These are phyloP conservation scores for Penicillium sp. DNA, from an alignment of 2,329 filamentous ascomycete species.

Conservation along the genomic window DNA sequence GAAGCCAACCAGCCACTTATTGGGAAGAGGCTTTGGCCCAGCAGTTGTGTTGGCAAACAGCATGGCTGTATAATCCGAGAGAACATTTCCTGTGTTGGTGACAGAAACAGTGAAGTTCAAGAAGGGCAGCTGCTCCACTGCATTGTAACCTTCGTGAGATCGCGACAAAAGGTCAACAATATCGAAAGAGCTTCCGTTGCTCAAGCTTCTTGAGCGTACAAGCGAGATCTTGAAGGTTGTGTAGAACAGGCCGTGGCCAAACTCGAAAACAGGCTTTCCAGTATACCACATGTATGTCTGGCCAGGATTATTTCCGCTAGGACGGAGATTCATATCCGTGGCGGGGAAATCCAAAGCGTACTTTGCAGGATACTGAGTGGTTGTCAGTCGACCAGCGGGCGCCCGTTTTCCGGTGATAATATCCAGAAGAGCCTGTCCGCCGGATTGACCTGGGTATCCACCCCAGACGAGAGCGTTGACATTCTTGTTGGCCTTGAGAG, in stretches of 20 bases:
- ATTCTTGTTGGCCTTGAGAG: conserved; percentile 38
- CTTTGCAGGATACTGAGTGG: conserved; percentile 40
- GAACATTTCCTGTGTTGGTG: conserved; percentile 35
- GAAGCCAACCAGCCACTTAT: conserved; percentile 44
- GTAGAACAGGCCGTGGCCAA: conserved; percentile 47
- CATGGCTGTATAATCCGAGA: conserved; percentile 44
- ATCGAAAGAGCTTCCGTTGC: conserved; percentile 25
- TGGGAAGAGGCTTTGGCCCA: conserved; percentile 42
- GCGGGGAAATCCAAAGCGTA: conserved; percentile 45
- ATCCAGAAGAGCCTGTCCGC: conserved; percentile 43
- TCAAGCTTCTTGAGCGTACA: neutral
- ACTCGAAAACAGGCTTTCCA: conserved; percentile 39
- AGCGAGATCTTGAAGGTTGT: conserved; percentile 37
- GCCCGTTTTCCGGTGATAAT: conserved; percentile 43
- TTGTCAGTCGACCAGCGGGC: conserved; percentile 42
- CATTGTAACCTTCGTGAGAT: conserved; percentile 23
- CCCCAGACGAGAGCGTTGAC: conserved; percentile 45
- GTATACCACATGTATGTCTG: conserved; percentile 49
- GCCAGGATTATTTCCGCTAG: conserved; percentile 38
- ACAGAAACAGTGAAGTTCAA: conserved; percentile 37
- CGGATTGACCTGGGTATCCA: conserved; percentile 46
- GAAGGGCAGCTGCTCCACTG: conserved; percentile 38
- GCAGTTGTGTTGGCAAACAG: conserved; percentile 39
- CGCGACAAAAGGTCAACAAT: conserved; percentile 36
- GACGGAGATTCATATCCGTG: conserved; percentile 43